These are phyloP conservation scores for Fusarium buharicum DNA, from an alignment of 2,329 filamentous ascomycete species.

Conservation along the genomic window DNA sequence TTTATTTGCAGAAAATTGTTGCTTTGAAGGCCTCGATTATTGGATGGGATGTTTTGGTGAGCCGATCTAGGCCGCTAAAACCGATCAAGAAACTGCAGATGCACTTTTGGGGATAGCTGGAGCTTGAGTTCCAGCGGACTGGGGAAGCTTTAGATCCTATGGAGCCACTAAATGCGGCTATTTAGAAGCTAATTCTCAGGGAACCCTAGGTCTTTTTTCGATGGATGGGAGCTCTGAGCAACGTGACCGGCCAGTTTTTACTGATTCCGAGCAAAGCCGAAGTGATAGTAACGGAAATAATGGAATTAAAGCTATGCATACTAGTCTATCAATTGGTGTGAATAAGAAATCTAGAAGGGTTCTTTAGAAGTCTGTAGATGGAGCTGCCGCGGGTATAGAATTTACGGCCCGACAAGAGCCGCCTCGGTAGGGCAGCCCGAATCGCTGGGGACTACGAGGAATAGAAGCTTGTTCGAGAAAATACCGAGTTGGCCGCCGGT, in stretches of 20 bases:
- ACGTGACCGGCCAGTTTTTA: conserved; percentile 7
- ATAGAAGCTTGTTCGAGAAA: conserved; percentile 9
- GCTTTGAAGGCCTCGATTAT: not conserved
- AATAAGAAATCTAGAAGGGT: too few relatives aligned
- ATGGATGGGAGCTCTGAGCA: not conserved
- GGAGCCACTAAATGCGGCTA: conserved; percentile 23
- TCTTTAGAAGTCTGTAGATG: too few relatives aligned
- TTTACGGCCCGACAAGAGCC: conserved; percentile 14
- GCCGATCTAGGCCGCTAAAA: conserved; percentile 41
- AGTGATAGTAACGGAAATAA: too few relatives aligned
- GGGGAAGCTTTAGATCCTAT: conserved; percentile 24
- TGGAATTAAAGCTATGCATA: too few relatives aligned
- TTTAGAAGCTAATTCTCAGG: not conserved
- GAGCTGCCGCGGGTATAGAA: not conserved
- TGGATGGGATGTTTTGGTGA: conserved; percentile 25
- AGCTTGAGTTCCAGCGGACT: conserved; percentile 7
- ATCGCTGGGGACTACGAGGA: not conserved
- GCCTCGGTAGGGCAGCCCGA: conserved; percentile 8
- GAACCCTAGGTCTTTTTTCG: not conserved
- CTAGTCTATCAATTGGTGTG: too few relatives aligned
- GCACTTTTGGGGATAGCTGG: conserved; percentile 19
- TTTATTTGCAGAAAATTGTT: conserved; percentile 22
- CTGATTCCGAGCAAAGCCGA: not conserved
- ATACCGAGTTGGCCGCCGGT: conserved; percentile 8
- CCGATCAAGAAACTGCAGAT: conserved; percentile 26